Conservation (phyloP, 331 rosid species). For the Malus hybrid region DNA sequence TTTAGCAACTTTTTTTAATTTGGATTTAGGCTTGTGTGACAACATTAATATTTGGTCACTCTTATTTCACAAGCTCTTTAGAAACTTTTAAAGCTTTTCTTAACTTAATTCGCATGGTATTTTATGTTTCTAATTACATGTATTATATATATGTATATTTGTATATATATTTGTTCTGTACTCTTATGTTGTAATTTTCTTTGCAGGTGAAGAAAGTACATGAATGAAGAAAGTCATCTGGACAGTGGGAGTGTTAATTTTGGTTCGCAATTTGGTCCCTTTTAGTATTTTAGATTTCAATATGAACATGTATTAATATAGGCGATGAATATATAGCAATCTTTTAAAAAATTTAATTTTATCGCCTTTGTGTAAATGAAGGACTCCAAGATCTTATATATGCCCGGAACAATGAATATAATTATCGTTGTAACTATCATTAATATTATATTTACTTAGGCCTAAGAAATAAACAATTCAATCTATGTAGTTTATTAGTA, state of each 20-base stretch:
- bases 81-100: not conserved
- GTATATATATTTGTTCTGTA: not conserved
- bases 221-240: constrained; percentile 27
- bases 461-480: not conserved
- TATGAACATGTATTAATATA: not conserved
- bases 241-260: not conserved
- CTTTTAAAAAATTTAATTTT: not conserved
- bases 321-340: not conserved
- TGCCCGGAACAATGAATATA: not conserved
- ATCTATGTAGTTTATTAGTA: not conserved
- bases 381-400: not conserved
- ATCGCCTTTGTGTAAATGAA: not conserved
- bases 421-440: not conserved
- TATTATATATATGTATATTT: no score
- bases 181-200: not conserved
- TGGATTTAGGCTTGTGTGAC: not conserved
- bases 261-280: not conserved
- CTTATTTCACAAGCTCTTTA: not conserved
- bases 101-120: not conserved
- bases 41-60: not conserved
- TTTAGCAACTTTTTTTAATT: no score
- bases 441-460: not conserved
- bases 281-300: not conserved
- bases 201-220: constrained; percentile 48
- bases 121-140: no score